These are phyloP conservation scores for Schizosaccharomyces japonicus DNA, from an alignment of 805 yeast species.

Conservation along the genomic window DNA sequence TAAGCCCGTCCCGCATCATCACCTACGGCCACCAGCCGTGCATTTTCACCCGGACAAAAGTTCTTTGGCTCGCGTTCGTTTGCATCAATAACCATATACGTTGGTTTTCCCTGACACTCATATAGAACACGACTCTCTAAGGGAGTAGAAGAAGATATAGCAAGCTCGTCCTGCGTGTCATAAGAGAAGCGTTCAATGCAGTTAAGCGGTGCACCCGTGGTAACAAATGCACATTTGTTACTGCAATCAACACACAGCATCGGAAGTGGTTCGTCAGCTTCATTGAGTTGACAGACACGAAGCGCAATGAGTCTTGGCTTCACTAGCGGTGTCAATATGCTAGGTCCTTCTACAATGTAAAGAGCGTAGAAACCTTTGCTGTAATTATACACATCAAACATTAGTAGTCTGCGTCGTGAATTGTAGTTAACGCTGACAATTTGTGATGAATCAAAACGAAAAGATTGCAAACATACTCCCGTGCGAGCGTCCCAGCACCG, in stretches of 20 bases:
- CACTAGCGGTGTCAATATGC: background rate
- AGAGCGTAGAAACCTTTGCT: background rate
- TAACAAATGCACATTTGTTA: background rate
- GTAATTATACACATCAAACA: background rate
- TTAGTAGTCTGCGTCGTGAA: background rate
- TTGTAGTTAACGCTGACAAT: background rate
- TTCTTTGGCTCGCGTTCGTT: background rate
- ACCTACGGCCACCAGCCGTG: constrained; percentile 1
- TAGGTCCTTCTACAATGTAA: background rate
- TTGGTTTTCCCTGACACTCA: background rate
- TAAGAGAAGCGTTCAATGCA: background rate
- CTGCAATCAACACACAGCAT: background rate
- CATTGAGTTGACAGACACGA: background rate
- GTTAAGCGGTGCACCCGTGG: background rate
- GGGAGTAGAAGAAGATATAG: too few relatives aligned
- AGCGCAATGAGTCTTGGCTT: background rate
- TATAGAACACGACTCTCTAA: too few relatives aligned
- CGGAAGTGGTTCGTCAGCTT: background rate
- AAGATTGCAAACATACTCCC: background rate
- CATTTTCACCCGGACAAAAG: background rate
- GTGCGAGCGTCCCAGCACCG: background rate
- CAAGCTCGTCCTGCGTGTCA: too few relatives aligned
- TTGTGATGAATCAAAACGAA: background rate
- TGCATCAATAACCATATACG: background rate
- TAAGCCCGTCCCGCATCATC: constrained; percentile 4